Evolutionary conservation across 306 rosid species (phyloP).

Genomic region (Morella rubra): DNA sequence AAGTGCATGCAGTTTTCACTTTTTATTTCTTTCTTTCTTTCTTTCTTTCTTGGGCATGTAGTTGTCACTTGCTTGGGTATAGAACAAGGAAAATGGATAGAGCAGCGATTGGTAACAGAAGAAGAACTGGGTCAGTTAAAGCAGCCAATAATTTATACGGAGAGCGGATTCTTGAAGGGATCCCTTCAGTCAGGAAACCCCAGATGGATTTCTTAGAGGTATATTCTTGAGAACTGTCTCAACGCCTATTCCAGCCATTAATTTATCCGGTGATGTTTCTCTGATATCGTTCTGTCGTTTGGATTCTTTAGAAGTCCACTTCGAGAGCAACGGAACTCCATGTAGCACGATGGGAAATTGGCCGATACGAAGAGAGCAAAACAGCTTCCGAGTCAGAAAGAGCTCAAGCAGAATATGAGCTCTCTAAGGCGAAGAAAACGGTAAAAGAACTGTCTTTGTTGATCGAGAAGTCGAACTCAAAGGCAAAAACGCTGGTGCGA

Average conservation of each 20-base stretch:
- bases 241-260: slow-evolving; percentile 7
- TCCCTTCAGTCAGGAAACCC: slow-evolving; percentile 42
- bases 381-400: slow-evolving; percentile 47
- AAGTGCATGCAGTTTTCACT: not conserved
- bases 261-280: not conserved
- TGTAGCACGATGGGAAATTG: slow-evolving; percentile 51
- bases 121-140: slow-evolving; percentile 57
- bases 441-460: slow-evolving; percentile 43
- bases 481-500: slow-evolving; percentile 26
- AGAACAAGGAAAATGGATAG: slow-evolving; percentile 55
- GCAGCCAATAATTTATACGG: slow-evolving; percentile 49
- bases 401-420: slow-evolving; percentile 63
- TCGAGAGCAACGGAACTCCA: slow-evolving; percentile 66
- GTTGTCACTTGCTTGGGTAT: slow-evolving; percentile 6
- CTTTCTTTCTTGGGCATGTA: not conserved
- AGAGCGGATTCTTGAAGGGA: slow-evolving; percentile 41
- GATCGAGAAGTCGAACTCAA: slow-evolving; percentile 48
- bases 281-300: not conserved
- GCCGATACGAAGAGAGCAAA: slow-evolving; percentile 46
- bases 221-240: slow-evolving; percentile 14
- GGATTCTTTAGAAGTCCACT: slow-evolving; percentile 36
- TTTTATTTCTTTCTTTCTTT: no score
- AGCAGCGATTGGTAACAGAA: slow-evolving; percentile 36
- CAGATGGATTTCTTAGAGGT: slow-evolving; percentile 53
- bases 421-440: slow-evolving; percentile 43